Base-by-base conservation (phyloP, 257 asterid species). In the Striga asiatica region DNA sequence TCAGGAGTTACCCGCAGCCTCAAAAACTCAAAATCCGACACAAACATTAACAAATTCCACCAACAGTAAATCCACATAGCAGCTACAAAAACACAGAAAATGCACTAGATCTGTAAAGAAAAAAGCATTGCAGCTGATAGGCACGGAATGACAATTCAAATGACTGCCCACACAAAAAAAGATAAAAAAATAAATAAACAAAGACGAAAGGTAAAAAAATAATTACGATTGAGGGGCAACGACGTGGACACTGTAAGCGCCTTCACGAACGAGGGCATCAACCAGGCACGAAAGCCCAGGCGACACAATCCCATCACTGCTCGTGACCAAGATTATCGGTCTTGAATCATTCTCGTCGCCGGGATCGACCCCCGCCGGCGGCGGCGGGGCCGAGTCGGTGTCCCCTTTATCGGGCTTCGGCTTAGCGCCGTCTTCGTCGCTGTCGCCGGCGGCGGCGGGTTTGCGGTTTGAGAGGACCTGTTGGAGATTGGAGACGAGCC, bases 221-320 rank as follows among this genome's bases (percentile, higher is more conserved):
- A n/a, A 77, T 64, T 48, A 89, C 97, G 85, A 81, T 77, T 81
- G 94, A 57, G 85, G 85, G 21, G 60, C 78, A 45, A 72, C 53
- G 49, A 78, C 81, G 57, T 74, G 71, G 58, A 78, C 81, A 66
- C 34, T 72, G 64, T 72, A 78, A 54, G 10, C 1, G 63, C 76
- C 73, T 42, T 63, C 57, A 10, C 64, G 52, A 8, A 75, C 77
- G 42, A 78, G 79, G 37, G 85, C 74, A 27, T 66, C 73, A 49
- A 78, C 73, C 60, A 78, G 62, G 68, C 21, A 58, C 6, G 77
- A 72, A 0, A 92, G 79, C 8, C 98, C 98, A 31, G 88, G 93
- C 6, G 99, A 88, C 66, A 82, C 86, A 68, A 92, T 58, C 65
- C 99, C 97, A 59, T 92, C 99, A 45, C 88, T 78, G 13, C 78